These are phyloP conservation scores for Rhododendron simsii DNA, from an alignment of 148 eudicot genomes.

Conservation along the genomic window DNA sequence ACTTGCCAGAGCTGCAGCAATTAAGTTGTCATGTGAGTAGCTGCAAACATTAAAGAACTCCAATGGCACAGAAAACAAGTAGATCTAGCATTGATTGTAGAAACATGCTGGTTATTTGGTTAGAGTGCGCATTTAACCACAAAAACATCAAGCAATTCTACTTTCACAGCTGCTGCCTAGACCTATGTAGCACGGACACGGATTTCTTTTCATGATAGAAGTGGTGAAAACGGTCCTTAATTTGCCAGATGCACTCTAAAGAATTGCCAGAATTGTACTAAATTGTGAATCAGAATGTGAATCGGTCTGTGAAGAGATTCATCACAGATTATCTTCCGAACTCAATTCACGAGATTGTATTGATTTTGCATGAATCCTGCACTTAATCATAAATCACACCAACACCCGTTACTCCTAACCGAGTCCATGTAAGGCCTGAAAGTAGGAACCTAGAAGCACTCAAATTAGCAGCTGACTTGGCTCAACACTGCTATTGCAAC, in stretches of 20 bases:
- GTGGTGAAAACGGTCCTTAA: neutral
- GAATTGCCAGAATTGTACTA: neutral
- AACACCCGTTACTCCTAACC: neutral
- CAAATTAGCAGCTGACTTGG: neutral
- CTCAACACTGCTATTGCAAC: neutral
- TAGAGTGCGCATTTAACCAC: neutral
- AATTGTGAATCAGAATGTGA: neutral
- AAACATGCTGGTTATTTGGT: neutral
- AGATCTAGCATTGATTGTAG: neutral
- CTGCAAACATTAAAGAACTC: slow-evolving; percentile 3
- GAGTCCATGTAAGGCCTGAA: neutral
- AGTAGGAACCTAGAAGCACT: neutral
- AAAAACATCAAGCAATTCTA: neutral
- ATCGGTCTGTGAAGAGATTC: neutral
- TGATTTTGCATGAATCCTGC: neutral
- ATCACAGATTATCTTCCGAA: neutral
- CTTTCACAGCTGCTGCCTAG: neutral
- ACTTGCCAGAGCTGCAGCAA: slow-evolving; percentile 80
- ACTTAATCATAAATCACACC: neutral
- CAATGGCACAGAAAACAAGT: neutral
- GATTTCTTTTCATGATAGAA: neutral
- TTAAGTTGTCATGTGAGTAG: slow-evolving; percentile 2
- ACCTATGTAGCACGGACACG: no score
- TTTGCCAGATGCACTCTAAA: neutral
- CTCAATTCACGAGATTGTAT: neutral